phyloP scores from a whole-genome alignment of 2,329 filamentous ascomycete genomes.

The Penicillium occitanis region DNA sequence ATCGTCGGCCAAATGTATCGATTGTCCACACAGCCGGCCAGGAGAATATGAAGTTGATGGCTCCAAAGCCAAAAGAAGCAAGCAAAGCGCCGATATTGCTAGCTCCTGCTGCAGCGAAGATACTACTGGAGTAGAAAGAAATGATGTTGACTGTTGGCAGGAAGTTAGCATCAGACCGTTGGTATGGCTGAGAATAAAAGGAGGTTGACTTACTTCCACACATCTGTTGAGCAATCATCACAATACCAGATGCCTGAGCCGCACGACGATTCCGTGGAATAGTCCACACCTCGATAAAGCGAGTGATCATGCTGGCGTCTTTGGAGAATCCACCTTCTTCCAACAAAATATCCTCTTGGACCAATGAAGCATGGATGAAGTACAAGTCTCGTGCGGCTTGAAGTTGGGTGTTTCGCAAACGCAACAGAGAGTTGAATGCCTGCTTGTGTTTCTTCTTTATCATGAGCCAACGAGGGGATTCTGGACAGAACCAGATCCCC shows the following conservation, averaged over 20 bases:
- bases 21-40: slow-evolving; percentile 66
- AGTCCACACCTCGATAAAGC: slow-evolving; percentile 57
- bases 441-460: slow-evolving; percentile 63
- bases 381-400: slow-evolving; percentile 64
- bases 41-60: slow-evolving; percentile 65
- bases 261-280: slow-evolving; percentile 56
- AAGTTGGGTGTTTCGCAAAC: slow-evolving; percentile 58
- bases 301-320: slow-evolving; percentile 58
- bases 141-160: slow-evolving; percentile 61
- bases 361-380: slow-evolving; percentile 57
- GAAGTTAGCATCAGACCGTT: not conserved
- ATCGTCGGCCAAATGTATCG: slow-evolving; percentile 64
- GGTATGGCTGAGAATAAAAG: not conserved
- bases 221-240: slow-evolving; percentile 78
- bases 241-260: slow-evolving; percentile 71
- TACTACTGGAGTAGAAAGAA: slow-evolving; percentile 69
- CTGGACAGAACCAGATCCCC: slow-evolving; percentile 61
- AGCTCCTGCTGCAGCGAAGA: slow-evolving; percentile 57
- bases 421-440: slow-evolving; percentile 60
- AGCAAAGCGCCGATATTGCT: slow-evolving; percentile 57
- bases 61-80: slow-evolving; percentile 64
- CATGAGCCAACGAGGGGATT: slow-evolving; percentile 66
- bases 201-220: slow-evolving; percentile 49
- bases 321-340: slow-evolving; percentile 33
- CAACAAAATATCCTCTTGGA: slow-evolving; percentile 41